Conservation (phyloP, 305 asterid genomes). For the Solanum hybrid region DNA sequence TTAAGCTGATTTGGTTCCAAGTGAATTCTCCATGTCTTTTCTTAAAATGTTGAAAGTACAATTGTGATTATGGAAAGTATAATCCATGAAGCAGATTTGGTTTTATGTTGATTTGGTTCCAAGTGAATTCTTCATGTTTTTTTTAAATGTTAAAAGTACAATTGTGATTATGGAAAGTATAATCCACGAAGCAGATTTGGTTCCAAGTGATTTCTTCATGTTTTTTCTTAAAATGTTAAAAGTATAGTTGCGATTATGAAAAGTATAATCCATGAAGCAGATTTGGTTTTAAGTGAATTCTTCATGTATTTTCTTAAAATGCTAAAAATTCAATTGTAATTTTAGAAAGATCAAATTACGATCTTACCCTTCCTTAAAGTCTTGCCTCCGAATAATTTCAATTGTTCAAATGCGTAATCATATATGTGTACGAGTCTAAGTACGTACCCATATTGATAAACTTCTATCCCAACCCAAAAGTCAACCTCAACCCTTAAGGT, state of each 20-base stretch:
- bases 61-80: not conserved
- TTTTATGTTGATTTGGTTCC: not conserved
- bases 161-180: no score
- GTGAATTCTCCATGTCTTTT: not conserved
- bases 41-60: not conserved
- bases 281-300: no score
- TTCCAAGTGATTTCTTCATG: not conserved
- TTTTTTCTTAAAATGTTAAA: not conserved
- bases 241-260: not conserved
- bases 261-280: no score
- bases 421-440: not conserved
- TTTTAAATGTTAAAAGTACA: no score
- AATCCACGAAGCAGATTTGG: not conserved
- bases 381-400: not conserved
- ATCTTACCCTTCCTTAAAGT: not conserved
- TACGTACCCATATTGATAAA: not conserved
- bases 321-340: no score
- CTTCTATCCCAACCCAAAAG: not conserved
- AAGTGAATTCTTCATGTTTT: not conserved
- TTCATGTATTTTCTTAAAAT: no score
- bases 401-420: not conserved
- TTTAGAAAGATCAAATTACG: not conserved
- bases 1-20: not conserved
- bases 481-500: not conserved
- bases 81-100: not conserved